Evolutionary conservation across 2,329 filamentous ascomycete species (phyloP), one percentile per base, ranked within the genome.

Genomic region (Grosmannia penicillata): DNA sequence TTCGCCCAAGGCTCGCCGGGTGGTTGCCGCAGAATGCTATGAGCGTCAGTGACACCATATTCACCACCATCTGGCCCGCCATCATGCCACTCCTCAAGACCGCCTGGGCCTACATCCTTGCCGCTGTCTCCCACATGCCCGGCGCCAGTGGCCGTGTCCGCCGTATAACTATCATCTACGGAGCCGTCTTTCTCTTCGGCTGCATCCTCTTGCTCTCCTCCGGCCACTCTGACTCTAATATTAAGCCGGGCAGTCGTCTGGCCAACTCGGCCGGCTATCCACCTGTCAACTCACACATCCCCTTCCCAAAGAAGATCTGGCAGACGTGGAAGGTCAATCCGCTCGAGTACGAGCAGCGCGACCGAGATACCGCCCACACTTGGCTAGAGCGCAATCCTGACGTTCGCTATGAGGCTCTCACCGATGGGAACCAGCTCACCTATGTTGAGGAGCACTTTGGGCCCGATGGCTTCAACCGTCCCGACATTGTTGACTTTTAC

Each of bases 251-350:
- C 26, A 8, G 11, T 22, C 36, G n/a, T 4, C 9, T 22, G 22
- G 27, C 14, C 30, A 14, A 5, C 22, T 18, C 37, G 21, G 18
- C 14, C 26, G n/a, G 9, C 18, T 21, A 18, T 49, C 18, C 1
- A 3, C 28, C n/a, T 13, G 13, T 11, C 33, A 35, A 31, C 24
- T 18, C 40, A 8, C 43, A 39, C 26, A n/a, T 29, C 23, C 49
- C 51, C 18, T 83, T 75, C 48, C 79, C 68, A 6, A 65, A 66
- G 39, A 84, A 83, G 56, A 79, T 84, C 47, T 84, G 78, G 79
- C 79, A 84, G 55, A 78, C 74, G 0, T 84, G 79, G 79, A 84
- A 82, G 53, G 69, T 78, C 22, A 69, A 78, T 44, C 74, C 78
- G 3, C 60, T 82, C 25, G 62, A 63, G 3, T 82, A 82, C 49